A percentile compares a stretch with the other conserved stretches of the same genome.
Conservation (phyloP, 179 eudicot species). For the Carnegiea gigantea region DNA sequence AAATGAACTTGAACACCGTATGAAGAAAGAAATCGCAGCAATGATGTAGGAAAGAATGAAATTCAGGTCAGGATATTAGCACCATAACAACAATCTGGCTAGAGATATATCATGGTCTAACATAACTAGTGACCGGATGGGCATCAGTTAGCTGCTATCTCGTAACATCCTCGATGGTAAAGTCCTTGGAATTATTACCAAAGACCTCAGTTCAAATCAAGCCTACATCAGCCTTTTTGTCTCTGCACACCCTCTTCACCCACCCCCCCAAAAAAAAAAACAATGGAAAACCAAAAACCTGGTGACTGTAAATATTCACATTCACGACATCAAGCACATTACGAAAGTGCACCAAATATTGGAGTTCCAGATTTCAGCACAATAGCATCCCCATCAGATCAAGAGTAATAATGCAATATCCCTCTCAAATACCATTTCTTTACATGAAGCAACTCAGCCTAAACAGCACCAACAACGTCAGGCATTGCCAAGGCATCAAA, state of each 20-base stretch:
- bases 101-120: not conserved
- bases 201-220: too few species aligned
- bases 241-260: too few species aligned
- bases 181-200: too few species aligned
- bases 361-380: not conserved
- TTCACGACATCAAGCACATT: not conserved
- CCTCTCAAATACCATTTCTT: not conserved
- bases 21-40: too few species aligned
- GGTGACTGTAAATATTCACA: not conserved
- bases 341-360: not conserved
- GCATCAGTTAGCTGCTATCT: too few species aligned
- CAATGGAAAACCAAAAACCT: too few species aligned
- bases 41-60: too few species aligned
- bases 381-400: not conserved
- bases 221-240: too few species aligned
- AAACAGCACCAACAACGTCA: not conserved
- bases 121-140: not conserved
- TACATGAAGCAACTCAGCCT: not conserved
- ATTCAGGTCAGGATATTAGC: not conserved
- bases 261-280: too few species aligned
- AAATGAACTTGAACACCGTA: not conserved
- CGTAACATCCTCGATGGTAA: too few species aligned
- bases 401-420: not conserved
- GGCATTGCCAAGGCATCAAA: not conserved
- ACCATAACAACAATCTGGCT: not conserved